These are phyloP conservation scores for Arthrobotrys sinensis DNA, from an alignment of 2,329 filamentous ascomycete genomes.

Conservation along the genomic window DNA sequence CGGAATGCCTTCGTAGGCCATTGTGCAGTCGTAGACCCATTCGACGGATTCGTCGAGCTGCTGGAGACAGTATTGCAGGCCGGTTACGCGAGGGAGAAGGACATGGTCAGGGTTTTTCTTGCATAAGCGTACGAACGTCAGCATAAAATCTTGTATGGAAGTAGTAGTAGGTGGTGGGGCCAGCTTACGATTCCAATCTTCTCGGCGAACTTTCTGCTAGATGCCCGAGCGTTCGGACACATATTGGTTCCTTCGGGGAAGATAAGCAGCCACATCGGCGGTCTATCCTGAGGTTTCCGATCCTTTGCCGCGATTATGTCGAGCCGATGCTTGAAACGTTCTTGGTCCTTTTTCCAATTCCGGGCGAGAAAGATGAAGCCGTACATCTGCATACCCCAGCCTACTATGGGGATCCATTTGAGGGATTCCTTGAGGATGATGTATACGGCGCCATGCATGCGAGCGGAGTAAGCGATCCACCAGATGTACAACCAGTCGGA, in stretches of 20 bases:
- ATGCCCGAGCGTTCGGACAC: slow-evolving; percentile 78
- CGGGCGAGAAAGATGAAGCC: slow-evolving; percentile 93
- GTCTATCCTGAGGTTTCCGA: slow-evolving; percentile 72
- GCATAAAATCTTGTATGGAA: not conserved
- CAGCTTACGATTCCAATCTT: slow-evolving; percentile 75
- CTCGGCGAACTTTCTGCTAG: slow-evolving; percentile 81
- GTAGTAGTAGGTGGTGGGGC: not conserved
- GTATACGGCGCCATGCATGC: slow-evolving; percentile 87
- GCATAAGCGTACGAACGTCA: not conserved
- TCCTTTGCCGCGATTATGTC: slow-evolving; percentile 77
- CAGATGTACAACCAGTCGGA: slow-evolving; percentile 94
- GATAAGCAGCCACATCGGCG: slow-evolving; percentile 89
- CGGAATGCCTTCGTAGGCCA: slow-evolving; percentile 94
- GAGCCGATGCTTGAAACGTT: slow-evolving; percentile 81
- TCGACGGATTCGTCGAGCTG: slow-evolving; percentile 80
- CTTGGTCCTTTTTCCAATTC: slow-evolving; percentile 85
- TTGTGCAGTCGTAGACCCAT: slow-evolving; percentile 92
- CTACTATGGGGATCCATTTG: slow-evolving; percentile 84
- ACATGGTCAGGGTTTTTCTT: slow-evolving; percentile 79
- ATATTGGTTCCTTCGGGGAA: slow-evolving; percentile 92
- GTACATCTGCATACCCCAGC: slow-evolving; percentile 83
- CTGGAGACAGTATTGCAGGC: slow-evolving; percentile 82
- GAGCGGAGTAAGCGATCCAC: slow-evolving; percentile 91
- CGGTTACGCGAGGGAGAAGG: slow-evolving; percentile 84
- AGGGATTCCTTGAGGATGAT: slow-evolving; percentile 92